Evolutionary conservation across 768 basidiomycete genomes (phyloP).

Genomic region (Rhizopogon salebrosus): DNA sequence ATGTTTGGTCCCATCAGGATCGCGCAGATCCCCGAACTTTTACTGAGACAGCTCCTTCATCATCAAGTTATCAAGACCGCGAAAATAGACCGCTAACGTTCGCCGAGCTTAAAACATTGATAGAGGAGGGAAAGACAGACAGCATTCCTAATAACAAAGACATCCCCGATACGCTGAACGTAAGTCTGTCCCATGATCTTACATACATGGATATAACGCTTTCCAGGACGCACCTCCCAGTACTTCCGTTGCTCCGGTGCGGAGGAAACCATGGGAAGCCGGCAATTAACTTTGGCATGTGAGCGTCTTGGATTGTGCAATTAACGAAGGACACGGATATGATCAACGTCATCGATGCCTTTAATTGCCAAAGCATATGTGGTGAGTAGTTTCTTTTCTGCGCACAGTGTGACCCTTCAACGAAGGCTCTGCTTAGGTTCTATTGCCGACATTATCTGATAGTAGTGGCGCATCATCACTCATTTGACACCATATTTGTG

Average conservation of each 20-base stretch:
- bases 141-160: constrained; percentile 75
- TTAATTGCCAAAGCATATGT: neutral
- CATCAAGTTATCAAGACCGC: constrained; percentile 5
- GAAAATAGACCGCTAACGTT: constrained; percentile 54
- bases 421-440: neutral
- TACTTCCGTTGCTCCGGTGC: constrained; percentile 41
- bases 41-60: constrained; percentile 2
- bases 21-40: constrained; percentile 8
- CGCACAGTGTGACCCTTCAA: neutral
- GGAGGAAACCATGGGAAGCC: constrained; percentile 70
- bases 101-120: constrained; percentile 62
- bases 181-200: constrained; percentile 26
- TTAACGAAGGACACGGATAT: neutral
- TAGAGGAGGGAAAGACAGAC: constrained; percentile 66
- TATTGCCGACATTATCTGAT: neutral
- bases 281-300: constrained; percentile 12
- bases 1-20: constrained; percentile 11
- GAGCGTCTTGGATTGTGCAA: neutral
- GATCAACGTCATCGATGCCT: neutral
- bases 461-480: neutral
- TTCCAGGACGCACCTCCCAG: constrained; percentile 52
- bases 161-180: constrained; percentile 65
- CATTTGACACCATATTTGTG: neutral
- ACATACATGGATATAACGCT: neutral
- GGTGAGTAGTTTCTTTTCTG: neutral